A percentile compares a stretch with the other conserved stretches of the same genome.
These are phyloP conservation scores for Chytriomyces confervae DNA, from an alignment of 192 early-diverging fungal genomes.

Conservation along the genomic window DNA sequence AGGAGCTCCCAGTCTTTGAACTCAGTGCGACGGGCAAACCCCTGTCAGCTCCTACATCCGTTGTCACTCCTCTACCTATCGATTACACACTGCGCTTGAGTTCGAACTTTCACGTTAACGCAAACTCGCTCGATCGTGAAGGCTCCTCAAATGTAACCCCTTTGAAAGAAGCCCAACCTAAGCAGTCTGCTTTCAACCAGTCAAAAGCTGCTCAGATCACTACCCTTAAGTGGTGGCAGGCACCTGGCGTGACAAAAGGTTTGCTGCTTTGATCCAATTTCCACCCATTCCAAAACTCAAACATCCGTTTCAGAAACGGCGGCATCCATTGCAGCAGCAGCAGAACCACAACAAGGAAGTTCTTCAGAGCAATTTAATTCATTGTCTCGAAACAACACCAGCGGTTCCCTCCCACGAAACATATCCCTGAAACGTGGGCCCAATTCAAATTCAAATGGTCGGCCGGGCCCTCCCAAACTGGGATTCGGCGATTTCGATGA, in stretches of 20 bases:
- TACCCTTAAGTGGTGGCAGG: constrained; percentile 37
- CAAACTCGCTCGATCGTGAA: neutral
- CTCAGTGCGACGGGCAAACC: constrained; percentile 18
- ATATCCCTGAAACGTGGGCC: neutral
- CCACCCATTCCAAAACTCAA: neutral
- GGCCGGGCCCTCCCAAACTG: neutral
- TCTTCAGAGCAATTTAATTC: neutral
- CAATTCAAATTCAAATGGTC: neutral
- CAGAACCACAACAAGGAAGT: constrained; percentile 5
- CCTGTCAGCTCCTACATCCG: constrained; percentile 18
- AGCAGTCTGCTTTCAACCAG: neutral
- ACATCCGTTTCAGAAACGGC: constrained; percentile 6
- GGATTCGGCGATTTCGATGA: constrained; percentile 26
- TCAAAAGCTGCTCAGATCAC: constrained; percentile 28
- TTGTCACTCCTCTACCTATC: neutral
- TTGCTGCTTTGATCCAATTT: neutral
- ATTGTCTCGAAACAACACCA: constrained; percentile 20
- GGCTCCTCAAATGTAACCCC: neutral
- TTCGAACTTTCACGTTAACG: neutral
- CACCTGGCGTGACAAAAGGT: constrained; percentile 32
- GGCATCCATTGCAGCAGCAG: neutral
- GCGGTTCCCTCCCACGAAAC: neutral
- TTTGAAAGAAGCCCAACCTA: neutral
- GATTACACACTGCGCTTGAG: constrained; percentile 18
- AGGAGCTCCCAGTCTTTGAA: neutral